Base-by-base conservation (phyloP, 805 yeast genomes). In the Metschnikowia orientalis region DNA sequence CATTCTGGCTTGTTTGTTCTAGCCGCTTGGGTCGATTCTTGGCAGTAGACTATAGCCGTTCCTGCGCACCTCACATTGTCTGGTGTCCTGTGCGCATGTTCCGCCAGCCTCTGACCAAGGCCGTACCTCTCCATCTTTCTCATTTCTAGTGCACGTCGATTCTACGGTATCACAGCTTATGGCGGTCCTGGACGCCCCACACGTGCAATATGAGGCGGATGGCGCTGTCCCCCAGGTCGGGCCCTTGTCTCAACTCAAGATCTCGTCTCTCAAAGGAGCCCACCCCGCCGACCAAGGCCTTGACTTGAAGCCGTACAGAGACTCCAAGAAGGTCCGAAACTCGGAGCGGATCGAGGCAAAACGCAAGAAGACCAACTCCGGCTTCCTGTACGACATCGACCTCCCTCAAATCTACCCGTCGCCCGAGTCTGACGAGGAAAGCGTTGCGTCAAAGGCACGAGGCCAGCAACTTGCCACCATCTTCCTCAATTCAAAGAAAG, bases 391-490 rank as follows among this genome's bases (percentile, higher is more conserved):
- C 18, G 40, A 28, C 13, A 13, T 38, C 14, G 35, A 43, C 11
- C 34, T 42, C 9, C 47, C 47, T 9, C 12, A 8, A 4, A 19
- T 19, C 8, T 13, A 11, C 9, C 14, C 24, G 8, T 8, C 32
- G 11, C 22, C 30, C n/a, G 22, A 16, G 6, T 17, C 25, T 11
- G 19, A 12, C 8, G 40, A 34, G 21, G 10, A 11, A 21, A 20
- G 12, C 9, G 37, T 30, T 10, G 34, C 34, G 5, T 9, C 32
- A 16, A 29, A 29, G 4, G 12, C 8, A 6, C 28, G 32, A 10
- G 28, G 40, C 13, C 37, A 29, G 32, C 41, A 39, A 19, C 34
- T 45, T 27, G 50, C 50, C n/a, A 32, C 41, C 7, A 26, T 44
- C 11, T 37, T 45, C 16, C 35, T 44, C 10, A 33, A 38, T 13